Conservation (phyloP, 306 rosid species). For the Geum urbanum region DNA sequence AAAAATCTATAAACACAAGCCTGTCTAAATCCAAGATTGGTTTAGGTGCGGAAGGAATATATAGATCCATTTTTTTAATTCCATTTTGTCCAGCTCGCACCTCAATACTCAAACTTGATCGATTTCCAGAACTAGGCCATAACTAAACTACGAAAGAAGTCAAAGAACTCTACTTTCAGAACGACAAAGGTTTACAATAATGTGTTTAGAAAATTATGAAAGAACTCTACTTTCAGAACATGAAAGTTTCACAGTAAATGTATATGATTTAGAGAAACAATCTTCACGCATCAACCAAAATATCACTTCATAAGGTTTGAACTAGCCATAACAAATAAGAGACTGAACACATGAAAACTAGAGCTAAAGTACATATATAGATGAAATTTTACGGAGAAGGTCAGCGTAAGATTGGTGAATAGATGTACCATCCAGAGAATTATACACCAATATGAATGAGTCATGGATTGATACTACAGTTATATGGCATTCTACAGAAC, state of each 20-base stretch:
- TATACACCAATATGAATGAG: constrained; percentile 8
- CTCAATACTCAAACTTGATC: no score
- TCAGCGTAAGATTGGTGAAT: not conserved
- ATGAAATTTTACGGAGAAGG: not conserved
- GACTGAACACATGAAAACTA: not conserved
- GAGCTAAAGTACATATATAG: not conserved
- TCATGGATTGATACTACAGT: not conserved
- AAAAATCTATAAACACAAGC: no score
- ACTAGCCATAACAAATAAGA: not conserved
- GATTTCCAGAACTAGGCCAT: no score
- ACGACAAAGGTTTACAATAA: no score
- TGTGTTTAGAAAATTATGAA: no score
- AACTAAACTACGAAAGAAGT: no score
- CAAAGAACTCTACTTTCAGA: no score
- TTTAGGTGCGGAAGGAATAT: no score
- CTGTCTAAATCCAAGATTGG: no score
- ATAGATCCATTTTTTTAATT: no score
- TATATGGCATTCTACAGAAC: constrained; percentile 8
- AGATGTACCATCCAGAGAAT: not conserved
- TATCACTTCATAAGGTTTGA: not conserved
- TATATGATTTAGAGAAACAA: not conserved
- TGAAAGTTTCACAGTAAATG: not conserved
- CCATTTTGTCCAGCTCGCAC: no score
- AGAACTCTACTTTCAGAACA: not conserved
- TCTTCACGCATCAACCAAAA: not conserved